Percentiles rank a stretch among this genome's conserved stretches.
Conservation (phyloP, 2,329 filamentous ascomycete genomes). For the Calonectria leucothoes region DNA sequence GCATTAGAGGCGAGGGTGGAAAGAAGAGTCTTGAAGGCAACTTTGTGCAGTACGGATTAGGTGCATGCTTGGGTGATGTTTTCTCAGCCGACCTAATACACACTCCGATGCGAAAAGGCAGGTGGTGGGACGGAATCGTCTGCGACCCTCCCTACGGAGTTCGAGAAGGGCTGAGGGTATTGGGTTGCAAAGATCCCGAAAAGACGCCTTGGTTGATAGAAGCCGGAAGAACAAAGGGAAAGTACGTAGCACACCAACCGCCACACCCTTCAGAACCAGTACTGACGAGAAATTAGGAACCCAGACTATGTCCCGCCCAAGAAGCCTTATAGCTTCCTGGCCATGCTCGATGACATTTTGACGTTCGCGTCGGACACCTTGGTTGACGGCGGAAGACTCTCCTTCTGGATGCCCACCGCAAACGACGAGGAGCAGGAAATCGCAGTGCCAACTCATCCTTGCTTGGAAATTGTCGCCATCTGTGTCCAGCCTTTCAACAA, state of each 20-base stretch:
- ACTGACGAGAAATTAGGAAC: conserved; percentile 47
- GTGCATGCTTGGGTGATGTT: conserved; percentile 75
- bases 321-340: conserved; percentile 89
- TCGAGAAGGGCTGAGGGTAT: conserved; percentile 87
- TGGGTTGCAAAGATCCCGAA: conserved; percentile 79
- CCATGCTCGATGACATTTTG: conserved; percentile 91
- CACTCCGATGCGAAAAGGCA: conserved; percentile 72
- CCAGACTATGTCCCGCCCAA: conserved; percentile 87
- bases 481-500: conserved; percentile 92
- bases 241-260: conserved; percentile 60
- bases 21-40: conserved; percentile 71
- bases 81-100: conserved; percentile 92
- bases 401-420: conserved; percentile 97
- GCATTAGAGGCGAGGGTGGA: conserved; percentile 78
- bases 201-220: conserved; percentile 71
- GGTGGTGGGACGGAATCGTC: conserved; percentile 86
- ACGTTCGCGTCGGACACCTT: conserved; percentile 82
- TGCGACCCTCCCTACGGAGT: conserved; percentile 98
- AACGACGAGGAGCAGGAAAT: conserved; percentile 84
- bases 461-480: conserved; percentile 77
- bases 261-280: not conserved
- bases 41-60: conserved; percentile 84
- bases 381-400: conserved; percentile 82
- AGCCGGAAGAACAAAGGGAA: conserved; percentile 76
- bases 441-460: conserved; percentile 79